Base-by-base conservation (phyloP, 306 rosid species). In the Prunus persica region DNA sequence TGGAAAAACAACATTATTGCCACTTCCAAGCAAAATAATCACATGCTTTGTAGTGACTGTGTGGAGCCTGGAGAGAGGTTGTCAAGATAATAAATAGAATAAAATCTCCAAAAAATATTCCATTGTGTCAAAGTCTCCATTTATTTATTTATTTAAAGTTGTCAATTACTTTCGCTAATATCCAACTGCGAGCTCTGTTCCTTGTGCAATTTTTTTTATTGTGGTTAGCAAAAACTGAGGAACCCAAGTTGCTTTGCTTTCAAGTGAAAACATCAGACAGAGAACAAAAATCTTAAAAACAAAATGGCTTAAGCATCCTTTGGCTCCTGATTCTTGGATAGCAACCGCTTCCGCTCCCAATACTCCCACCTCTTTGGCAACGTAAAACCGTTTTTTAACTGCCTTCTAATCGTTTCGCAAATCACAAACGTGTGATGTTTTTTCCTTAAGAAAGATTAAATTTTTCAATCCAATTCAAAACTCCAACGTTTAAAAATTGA, bases 341-440 rank as follows among this genome's bases (percentile, higher is more conserved):
- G 38, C 38, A 76, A 74, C 72, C 19, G 70, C 73, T 49, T 6
- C 78, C 58, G 57, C 57, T 61, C 73, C 69, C 27, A 9, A 67
- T n/a, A 7, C 68, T 58, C 63, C 65, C 25, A 49, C 73, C 45
- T 9, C 30, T 34, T 71, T 71, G 67, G 32, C 41, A 20, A 30
- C 41, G 7, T 2, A 7, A 69, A 64, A 55, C 77, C 18, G 49
- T 66, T 72, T 5, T 41, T 46, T 58, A 74, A 60, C 60, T 32
- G 66, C 46, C 51, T 25, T 70, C 10, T 5, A 6, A 70, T 71
- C 71, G 54, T 61, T 78, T 64, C 55, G 20, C 28, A 60, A 50
- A 69, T 5, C 64, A 20, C 20, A 32, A 34, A 61, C 65, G 64
- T 57, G 18, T 38, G 55, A 27, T 46, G 52, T 27, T 54, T 86